A percentile compares a stretch with the other conserved stretches of the same genome.
Evolutionary conservation across 441 rosid species (phyloP).

Genomic region (Rhodomyrtus psidioides): DNA sequence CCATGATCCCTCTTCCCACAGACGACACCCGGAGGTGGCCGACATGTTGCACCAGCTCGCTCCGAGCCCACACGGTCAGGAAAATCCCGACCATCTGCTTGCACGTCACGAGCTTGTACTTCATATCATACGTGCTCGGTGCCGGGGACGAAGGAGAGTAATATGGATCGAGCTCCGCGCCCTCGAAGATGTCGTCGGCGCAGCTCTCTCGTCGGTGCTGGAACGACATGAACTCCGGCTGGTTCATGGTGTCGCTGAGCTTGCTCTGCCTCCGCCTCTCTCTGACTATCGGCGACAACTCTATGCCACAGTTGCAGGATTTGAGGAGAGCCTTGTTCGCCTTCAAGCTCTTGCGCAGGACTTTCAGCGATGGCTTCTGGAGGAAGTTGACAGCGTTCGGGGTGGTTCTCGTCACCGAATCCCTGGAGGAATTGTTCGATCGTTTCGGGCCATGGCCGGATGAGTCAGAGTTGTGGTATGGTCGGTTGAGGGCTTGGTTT

Average conservation of each 20-base stretch:
- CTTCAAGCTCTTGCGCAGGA: slow-evolving; percentile 48
- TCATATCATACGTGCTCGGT: slow-evolving; percentile 16
- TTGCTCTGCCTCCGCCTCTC: slow-evolving; percentile 35
- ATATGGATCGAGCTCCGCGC: slow-evolving; percentile 18
- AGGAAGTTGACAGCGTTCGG: slow-evolving; percentile 39
- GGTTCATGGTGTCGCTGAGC: slow-evolving; percentile 24
- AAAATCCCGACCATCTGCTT: slow-evolving; percentile 97
- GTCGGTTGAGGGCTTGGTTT: slow-evolving; percentile 71
- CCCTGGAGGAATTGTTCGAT: slow-evolving; percentile 20
- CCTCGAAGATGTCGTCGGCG: slow-evolving; percentile 22
- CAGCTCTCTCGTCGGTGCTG: slow-evolving; percentile 1
- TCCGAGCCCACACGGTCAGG: slow-evolving; percentile 77
- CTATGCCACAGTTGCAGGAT: slow-evolving; percentile 65
- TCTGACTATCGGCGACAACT: slow-evolving; percentile 3
- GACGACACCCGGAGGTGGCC: slow-evolving; percentile 73
- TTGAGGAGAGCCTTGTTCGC: slow-evolving; percentile 62
- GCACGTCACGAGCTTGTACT: slow-evolving; percentile 54
- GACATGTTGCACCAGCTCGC: slow-evolving; percentile 66
- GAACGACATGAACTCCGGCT: slow-evolving; percentile 10
- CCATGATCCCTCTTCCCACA: slow-evolving; percentile 92
- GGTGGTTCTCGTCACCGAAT: slow-evolving; percentile 41
- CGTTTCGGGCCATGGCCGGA: slow-evolving; percentile 24
- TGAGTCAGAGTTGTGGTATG: slow-evolving; percentile 23
- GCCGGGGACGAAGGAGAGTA: slow-evolving; percentile 2
- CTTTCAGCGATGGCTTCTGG: slow-evolving; percentile 70